Evolutionary conservation across 2,329 filamentous ascomycete genomes (phyloP), one percentile per base, ranked within the genome.

Genomic region (Westerdykella ornata): DNA sequence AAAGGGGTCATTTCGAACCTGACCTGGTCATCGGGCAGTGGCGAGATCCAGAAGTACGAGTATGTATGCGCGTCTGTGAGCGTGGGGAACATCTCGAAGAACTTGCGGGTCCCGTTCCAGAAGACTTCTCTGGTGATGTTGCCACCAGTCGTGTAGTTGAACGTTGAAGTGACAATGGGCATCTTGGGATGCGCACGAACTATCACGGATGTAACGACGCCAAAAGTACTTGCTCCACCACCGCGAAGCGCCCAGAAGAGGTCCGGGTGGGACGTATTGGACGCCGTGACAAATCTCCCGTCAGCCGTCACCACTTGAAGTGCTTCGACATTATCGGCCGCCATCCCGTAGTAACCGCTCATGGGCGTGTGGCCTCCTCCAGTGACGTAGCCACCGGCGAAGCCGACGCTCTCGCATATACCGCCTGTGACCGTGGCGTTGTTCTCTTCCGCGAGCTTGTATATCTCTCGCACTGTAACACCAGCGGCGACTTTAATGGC

Each of bases 311-410:
- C 54, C 19, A 60, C 54, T 26, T 58, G 43, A 17, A 48, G 49
- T 6, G 46, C 41, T 2, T 54, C 35, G 3, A 57, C 51, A 9
- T 58, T 52, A 35, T 61, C 57, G 5, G 49, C 54, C 3, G 49
- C 50, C 16, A 61, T 49, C 3, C 58, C 58, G 48, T 71, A 72
- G 35, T 68, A 60, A 17, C 66, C 65, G 14, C 68, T 70, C 32
- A 79, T 53, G 5, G 72, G 72, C 8, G 69, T 72, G 56, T 80
- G 73, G 0, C 76, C 76, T 20, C 73, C 76, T 2, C 72, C 51
- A 18, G 49, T 43, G 1, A 46, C 39, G 30, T 52, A 66, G 14
- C 60, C 44, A 14, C 45, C 45, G 3, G 38, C 67, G 56, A 72
- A 60, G n/a, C 75, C 75, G 5, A 80, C 73, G 2, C 67, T 72